Evolutionary conservation across 257 asterid species (phyloP).

Genomic region (Scutellaria galericulata): DNA sequence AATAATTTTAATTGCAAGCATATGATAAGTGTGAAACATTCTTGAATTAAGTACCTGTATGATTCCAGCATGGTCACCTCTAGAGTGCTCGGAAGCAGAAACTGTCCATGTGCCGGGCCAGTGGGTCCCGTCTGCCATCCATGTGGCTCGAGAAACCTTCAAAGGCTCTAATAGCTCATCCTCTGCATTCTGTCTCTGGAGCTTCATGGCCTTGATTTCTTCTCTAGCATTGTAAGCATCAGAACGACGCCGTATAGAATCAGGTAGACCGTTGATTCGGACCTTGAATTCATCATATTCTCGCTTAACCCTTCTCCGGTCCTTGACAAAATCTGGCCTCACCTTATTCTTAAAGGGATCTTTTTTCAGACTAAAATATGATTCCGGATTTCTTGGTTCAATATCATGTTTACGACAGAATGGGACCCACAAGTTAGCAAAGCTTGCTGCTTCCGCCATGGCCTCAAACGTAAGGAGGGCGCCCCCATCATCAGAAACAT

Average conservation of each 20-base stretch:
- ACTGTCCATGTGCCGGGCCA: slow-evolving; percentile 86
- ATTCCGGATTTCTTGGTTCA: slow-evolving; percentile 76
- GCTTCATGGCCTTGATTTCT: slow-evolving; percentile 76
- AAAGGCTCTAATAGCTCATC: slow-evolving; percentile 59
- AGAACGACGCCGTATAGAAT: slow-evolving; percentile 75
- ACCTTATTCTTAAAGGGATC: slow-evolving; percentile 80
- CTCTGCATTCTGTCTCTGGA: slow-evolving; percentile 55
- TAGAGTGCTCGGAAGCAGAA: slow-evolving; percentile 64
- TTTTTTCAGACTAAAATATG: slow-evolving; percentile 66
- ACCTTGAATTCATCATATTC: slow-evolving; percentile 87
- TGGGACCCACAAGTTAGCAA: slow-evolving; percentile 81
- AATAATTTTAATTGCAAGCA: neutral
- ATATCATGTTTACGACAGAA: slow-evolving; percentile 72
- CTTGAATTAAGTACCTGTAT: slow-evolving; percentile 61
- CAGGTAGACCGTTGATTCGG: slow-evolving; percentile 74
- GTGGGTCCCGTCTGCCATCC: slow-evolving; percentile 94
- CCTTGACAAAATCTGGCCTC: slow-evolving; percentile 73
- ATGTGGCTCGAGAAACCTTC: slow-evolving; percentile 71
- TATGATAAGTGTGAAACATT: neutral
- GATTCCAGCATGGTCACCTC: slow-evolving; percentile 84
- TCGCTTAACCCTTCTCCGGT: slow-evolving; percentile 78
- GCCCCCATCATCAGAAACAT: slow-evolving; percentile 84
- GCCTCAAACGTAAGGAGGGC: slow-evolving; percentile 87
- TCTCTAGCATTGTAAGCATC: slow-evolving; percentile 81
- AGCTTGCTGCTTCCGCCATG: slow-evolving; percentile 89